Evolutionary conservation across 371 early-diverging fungal genomes (phyloP).

Genomic region (Gilbertella persicaria): DNA sequence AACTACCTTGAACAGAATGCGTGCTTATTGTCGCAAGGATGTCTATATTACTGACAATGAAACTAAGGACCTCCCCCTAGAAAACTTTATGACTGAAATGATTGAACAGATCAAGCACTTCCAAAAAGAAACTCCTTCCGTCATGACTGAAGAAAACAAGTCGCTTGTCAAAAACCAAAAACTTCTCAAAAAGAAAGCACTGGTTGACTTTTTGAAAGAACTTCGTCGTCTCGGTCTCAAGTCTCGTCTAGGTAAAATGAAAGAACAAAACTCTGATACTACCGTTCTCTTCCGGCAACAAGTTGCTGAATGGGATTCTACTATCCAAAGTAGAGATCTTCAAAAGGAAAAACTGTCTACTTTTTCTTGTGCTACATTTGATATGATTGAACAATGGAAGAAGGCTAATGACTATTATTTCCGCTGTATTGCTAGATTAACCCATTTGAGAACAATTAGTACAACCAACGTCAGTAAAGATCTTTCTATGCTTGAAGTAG

Average conservation of each 20-base stretch:
- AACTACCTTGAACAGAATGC: slow-evolving; percentile 35
- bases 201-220: slow-evolving; percentile 85
- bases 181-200: slow-evolving; percentile 81
- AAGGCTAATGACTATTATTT: slow-evolving; percentile 76
- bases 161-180: slow-evolving; percentile 74
- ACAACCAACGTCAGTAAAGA: slow-evolving; percentile 64
- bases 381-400: slow-evolving; percentile 52
- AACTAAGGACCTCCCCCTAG: slow-evolving; percentile 35
- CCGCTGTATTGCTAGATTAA: slow-evolving; percentile 68
- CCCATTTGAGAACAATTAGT: slow-evolving; percentile 63
- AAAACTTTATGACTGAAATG: slow-evolving; percentile 50
- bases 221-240: slow-evolving; percentile 82
- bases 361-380: slow-evolving; percentile 23
- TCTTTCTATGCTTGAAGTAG: slow-evolving; percentile 71
- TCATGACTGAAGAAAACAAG: slow-evolving; percentile 68
- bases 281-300: slow-evolving; percentile 37
- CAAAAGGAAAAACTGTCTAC: slow-evolving; percentile 24
- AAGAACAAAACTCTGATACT: slow-evolving; percentile 42
- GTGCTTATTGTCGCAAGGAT: slow-evolving; percentile 37
- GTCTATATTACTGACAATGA: slow-evolving; percentile 26
- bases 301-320: slow-evolving; percentile 32
- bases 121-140: slow-evolving; percentile 66
- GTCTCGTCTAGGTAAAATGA: slow-evolving; percentile 53
- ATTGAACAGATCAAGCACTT: slow-evolving; percentile 58
- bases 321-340: slow-evolving; percentile 34